Base-by-base conservation (phyloP, 192 early-diverging fungal species). In the Coemansia pectinata region DNA sequence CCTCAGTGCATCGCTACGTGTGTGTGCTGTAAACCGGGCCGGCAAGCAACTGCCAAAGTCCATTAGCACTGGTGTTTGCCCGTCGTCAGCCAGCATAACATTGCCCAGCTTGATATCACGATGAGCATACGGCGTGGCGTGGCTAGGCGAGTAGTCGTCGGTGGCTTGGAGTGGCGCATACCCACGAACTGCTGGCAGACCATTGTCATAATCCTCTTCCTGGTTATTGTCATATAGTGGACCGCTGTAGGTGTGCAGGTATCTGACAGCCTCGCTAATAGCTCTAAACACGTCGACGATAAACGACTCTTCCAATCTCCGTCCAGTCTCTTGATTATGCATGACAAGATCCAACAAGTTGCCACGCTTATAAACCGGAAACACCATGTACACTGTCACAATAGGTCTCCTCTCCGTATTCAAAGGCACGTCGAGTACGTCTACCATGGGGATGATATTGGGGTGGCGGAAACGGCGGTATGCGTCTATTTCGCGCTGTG, bases 81-180 rank as follows among this genome's bases (percentile, higher is more conserved):
- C 86, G 63, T 91, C 90, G 66, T 91, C 89, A 3, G 77, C 62
- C 47, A 93, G 78, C 72, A 93, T 73, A 0, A 91, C 84, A 66
- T 93, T 93, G 23, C 78, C 91, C 10, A 90, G 90, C 72, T 93
- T 93, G 62, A 93, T 90, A 66, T 93, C 91, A 8, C 91, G 78
- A 63, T 93, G 91, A 25, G 86, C 88, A 72, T 85, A 90, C 81
- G 23, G 85, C 72, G 69, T 81, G 55, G 38, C 77, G 72, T 1
- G 69, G 72, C 17, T 52, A 12, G 29, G 15, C 9, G 19, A 11
- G 34, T 39, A 21, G 21, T 38, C 53, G 0, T 9, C 27, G 1
- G 55, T 25, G 0, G 42, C 44, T 53, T 59, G 45, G 6, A 58
- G 41, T 29, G 58, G 65, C 27, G 47, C 70, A 19, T 69, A 73